Evolutionary conservation across 2,329 filamentous ascomycete species (phyloP).

Genomic region (Ampelomyces quisqualis): DNA sequence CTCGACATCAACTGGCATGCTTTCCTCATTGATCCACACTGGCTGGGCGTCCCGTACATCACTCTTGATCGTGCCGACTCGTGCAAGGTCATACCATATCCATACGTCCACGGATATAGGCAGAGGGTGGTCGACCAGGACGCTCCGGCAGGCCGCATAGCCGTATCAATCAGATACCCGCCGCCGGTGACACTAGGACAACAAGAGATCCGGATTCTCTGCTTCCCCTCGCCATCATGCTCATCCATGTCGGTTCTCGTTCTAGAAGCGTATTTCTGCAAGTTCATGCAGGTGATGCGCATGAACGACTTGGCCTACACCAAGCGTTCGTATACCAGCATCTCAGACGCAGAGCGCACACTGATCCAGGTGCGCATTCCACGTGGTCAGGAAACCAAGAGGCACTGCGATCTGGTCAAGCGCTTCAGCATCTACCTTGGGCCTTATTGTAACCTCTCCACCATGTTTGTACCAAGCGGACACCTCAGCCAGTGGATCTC

Average conservation of each 20-base stretch:
- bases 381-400: background rate
- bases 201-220: background rate
- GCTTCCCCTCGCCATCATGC: background rate
- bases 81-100: background rate
- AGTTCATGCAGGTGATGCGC: background rate
- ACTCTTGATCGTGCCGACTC: background rate
- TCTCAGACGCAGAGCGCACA: too few species aligned
- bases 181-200: background rate
- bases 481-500: too few species aligned
- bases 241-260: slow-evolving; percentile 1
- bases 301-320: slow-evolving; percentile 1
- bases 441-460: too few species aligned
- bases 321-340: too few species aligned
- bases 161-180: background rate
- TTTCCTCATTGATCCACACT: background rate
- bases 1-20: slow-evolving; percentile 1
- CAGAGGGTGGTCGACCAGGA: background rate
- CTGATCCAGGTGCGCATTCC: background rate
- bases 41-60: slow-evolving; percentile 1
- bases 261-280: background rate
- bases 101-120: background rate
- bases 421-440: too few species aligned
- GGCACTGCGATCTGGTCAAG: too few species aligned
- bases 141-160: background rate
- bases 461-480: too few species aligned